Evolutionary conservation across 345 rosid species (phyloP), one percentile per base, ranked within the genome.

Genomic region (Chamaenerion angustifolium): DNA sequence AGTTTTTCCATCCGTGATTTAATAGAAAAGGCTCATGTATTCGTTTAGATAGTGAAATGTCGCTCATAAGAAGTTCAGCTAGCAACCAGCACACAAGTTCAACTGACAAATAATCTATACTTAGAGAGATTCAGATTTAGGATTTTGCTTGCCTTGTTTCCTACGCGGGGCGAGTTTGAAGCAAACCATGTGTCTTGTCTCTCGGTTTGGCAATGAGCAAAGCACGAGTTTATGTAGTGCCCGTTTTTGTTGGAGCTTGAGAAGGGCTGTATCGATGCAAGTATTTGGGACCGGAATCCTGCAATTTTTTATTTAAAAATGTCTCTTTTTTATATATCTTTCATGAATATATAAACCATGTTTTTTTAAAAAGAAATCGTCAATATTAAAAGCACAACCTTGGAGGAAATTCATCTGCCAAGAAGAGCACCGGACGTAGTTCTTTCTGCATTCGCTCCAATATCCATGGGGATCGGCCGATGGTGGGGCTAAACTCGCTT

Each of bases 171-270:
- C 56, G 84, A 72, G 61, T 61, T 19, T 17, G 54, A 64, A 8
- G 70, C 66, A 21, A 75, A 75, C 84, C 84, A 78, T 4, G 80
- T 72, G 55, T 75, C 84, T 18, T 69, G 84, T 54, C 76, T 69
- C 57, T 74, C 83, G 10, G 78, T 55, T 57, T 75, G 78, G 70
- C 80, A 78, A 59, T 75, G 78, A 54, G 76, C 73, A 40, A 78
- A 78, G 53, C 84, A 78, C 7, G 84, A 78, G 58, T 78, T 78
- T 56, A 75, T 64, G 41, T 74, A 72, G 55, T 69, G 46, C 2
- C 78, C 78, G 35, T 75, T 72, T 53, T 70, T 56, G 31, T 49
- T 58, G 40, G 64, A 64, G 57, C 45, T 63, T 7, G 76, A 63
- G 57, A 78, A 72, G 48, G 65, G 65, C 48, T 56, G 52, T 12